phyloP scores from a whole-genome alignment of 768 basidiomycete genomes.

The Lactarius deliciosus region DNA sequence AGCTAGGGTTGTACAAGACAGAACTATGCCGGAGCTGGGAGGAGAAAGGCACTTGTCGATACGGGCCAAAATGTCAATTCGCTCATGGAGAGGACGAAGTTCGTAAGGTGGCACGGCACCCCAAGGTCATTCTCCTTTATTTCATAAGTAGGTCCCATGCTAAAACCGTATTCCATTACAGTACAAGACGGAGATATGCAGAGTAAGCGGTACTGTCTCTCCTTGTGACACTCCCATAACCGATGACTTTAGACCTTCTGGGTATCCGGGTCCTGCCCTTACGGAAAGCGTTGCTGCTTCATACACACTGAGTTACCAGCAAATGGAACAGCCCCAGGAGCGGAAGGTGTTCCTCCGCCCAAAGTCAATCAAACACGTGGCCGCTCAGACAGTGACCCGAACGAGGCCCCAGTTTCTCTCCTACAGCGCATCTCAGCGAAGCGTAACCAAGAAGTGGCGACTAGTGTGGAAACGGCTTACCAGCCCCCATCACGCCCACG shows the following conservation, averaged over 20 bases:
- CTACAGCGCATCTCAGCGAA: slow-evolving; percentile 74
- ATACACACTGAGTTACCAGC: slow-evolving; percentile 85
- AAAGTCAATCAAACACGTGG: slow-evolving; percentile 51
- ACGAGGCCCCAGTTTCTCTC: slow-evolving; percentile 68
- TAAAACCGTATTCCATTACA: slow-evolving; percentile 34
- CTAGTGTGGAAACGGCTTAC: slow-evolving; percentile 43
- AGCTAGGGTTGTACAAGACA: slow-evolving; percentile 88
- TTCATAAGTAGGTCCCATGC: not conserved
- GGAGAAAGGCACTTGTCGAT: slow-evolving; percentile 84
- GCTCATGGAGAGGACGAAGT: slow-evolving; percentile 91
- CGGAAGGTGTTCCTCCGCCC: slow-evolving; percentile 53
- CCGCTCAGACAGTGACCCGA: slow-evolving; percentile 77
- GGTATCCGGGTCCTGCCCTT: slow-evolving; percentile 91
- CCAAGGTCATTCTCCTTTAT: slow-evolving; percentile 58
- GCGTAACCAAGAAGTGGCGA: slow-evolving; percentile 50
- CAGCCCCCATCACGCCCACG: slow-evolving; percentile 58
- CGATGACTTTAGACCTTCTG: slow-evolving; percentile 72
- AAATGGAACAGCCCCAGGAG: slow-evolving; percentile 55
- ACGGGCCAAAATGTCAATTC: slow-evolving; percentile 88
- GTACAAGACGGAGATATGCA: slow-evolving; percentile 95
- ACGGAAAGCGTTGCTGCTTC: slow-evolving; percentile 91
- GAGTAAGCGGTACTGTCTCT: slow-evolving; percentile 49
- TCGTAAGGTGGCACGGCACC: slow-evolving; percentile 79
- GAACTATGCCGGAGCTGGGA: slow-evolving; percentile 91
- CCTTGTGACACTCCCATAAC: slow-evolving; percentile 18